phyloP scores from a whole-genome alignment of 257 asterid genomes.

The Primulina eburnea region DNA sequence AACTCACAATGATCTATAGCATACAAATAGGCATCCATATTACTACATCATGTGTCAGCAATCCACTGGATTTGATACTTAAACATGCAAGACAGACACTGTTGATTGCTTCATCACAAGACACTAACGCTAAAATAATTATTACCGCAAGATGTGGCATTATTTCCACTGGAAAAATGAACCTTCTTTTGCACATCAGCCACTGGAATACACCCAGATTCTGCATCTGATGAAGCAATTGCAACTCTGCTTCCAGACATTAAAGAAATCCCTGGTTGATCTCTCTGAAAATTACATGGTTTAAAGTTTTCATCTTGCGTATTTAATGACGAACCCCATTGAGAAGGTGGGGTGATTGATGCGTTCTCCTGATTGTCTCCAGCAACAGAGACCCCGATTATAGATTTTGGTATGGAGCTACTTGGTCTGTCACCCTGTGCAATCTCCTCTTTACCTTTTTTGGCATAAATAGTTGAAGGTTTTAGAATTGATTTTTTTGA shows the following conservation, averaged over 20 bases:
- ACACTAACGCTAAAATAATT: conserved; percentile 16
- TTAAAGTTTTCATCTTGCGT: conserved; percentile 37
- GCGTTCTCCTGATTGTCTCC: conserved; percentile 54
- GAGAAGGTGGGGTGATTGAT: conserved; percentile 56
- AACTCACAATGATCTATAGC: conserved; percentile 24
- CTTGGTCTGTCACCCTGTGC: conserved; percentile 29
- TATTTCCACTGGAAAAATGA: conserved; percentile 50
- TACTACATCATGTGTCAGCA: conserved; percentile 5
- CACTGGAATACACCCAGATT: conserved; percentile 31
- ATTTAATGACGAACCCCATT: conserved; percentile 50
- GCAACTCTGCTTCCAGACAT: conserved; percentile 35
- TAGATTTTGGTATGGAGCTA: conserved; percentile 35
- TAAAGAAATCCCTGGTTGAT: conserved; percentile 37
- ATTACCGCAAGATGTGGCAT: conserved; percentile 58
- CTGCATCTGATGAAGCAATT: conserved; percentile 40
- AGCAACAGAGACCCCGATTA: conserved; percentile 29
- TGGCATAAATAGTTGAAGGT: conserved; percentile 30
- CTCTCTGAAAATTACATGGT: conserved; percentile 39
- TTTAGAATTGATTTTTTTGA: conserved; percentile 45
- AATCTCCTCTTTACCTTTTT: conserved; percentile 40
- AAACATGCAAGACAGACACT: conserved; percentile 22
- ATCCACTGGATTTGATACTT: neutral
- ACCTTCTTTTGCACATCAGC: conserved; percentile 73
- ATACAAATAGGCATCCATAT: conserved; percentile 5
- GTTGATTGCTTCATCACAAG: conserved; percentile 19